Conservation (phyloP, 169 alveolate genomes). For the Cryptosporidium sp. region DNA sequence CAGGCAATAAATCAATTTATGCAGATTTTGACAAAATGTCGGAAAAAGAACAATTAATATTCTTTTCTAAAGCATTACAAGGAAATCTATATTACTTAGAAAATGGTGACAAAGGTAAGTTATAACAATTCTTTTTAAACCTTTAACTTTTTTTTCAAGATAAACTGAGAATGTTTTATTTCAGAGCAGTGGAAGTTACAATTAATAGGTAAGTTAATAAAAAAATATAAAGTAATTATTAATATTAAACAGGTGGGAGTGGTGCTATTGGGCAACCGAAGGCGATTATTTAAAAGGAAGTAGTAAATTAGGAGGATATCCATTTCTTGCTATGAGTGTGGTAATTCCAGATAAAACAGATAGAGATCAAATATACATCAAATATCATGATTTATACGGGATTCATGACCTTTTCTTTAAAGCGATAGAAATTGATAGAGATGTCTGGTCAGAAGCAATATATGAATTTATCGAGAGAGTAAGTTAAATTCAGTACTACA, state of each 20-base stretch:
- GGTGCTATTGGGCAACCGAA: slow-evolving; percentile 82
- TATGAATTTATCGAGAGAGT: slow-evolving; percentile 83
- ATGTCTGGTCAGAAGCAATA: slow-evolving; percentile 86
- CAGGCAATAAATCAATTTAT: slow-evolving; percentile 32
- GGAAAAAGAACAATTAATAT: slow-evolving; percentile 59
- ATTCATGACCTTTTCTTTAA: slow-evolving; percentile 82
- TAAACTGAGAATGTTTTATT: slow-evolving; percentile 47
- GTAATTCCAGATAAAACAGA: slow-evolving; percentile 84
- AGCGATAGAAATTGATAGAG: slow-evolving; percentile 83
- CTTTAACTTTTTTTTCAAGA: slow-evolving; percentile 10
- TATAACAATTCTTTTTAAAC: not conserved
- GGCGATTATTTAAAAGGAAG: slow-evolving; percentile 81
- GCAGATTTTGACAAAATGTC: slow-evolving; percentile 71
- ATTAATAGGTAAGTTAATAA: slow-evolving; percentile 47
- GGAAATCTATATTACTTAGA: slow-evolving; percentile 70
- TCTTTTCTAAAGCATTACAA: slow-evolving; percentile 66
- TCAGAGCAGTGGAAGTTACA: slow-evolving; percentile 58
- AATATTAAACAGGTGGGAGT: slow-evolving; percentile 80
- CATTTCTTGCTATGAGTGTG: slow-evolving; percentile 83
- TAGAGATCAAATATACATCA: slow-evolving; percentile 80
- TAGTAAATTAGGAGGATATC: slow-evolving; percentile 79
- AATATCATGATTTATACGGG: slow-evolving; percentile 83
- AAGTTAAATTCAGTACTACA: slow-evolving; percentile 36
- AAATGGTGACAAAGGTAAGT: slow-evolving; percentile 55
- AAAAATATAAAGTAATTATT: not conserved